phyloP scores from a whole-genome alignment of 441 rosid species.

The Eutrema salsugineum region DNA sequence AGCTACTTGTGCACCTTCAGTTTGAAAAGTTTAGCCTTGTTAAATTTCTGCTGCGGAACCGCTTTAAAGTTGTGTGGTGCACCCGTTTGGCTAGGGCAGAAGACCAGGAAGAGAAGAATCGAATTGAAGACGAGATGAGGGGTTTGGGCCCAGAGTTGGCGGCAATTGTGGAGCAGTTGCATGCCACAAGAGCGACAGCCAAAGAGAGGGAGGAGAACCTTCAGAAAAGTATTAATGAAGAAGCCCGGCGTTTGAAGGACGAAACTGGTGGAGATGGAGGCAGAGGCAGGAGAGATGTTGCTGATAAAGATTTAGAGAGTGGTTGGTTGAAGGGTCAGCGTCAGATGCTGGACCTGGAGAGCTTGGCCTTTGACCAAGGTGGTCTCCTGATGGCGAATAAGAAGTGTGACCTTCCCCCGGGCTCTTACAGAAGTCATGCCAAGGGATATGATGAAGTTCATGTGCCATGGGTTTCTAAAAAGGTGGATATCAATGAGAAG shows the following conservation, averaged over 20 bases:
- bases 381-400: slow-evolving; percentile 88
- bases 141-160: slow-evolving; percentile 62
- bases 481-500: slow-evolving; percentile 58
- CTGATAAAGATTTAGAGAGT: slow-evolving; percentile 69
- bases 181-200: slow-evolving; percentile 87
- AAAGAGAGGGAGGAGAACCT: slow-evolving; percentile 91
- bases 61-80: slow-evolving; percentile 91
- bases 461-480: slow-evolving; percentile 71
- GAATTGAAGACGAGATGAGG: slow-evolving; percentile 85
- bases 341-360: slow-evolving; percentile 83
- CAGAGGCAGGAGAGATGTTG: slow-evolving; percentile 52
- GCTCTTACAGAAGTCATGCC: slow-evolving; percentile 55
- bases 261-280: slow-evolving; percentile 69
- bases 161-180: slow-evolving; percentile 86
- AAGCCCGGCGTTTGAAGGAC: slow-evolving; percentile 87
- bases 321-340: slow-evolving; percentile 83
- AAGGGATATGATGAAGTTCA: slow-evolving; percentile 94
- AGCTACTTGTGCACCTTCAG: slow-evolving; percentile 58
- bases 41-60: slow-evolving; percentile 61
- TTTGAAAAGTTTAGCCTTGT: slow-evolving; percentile 72
- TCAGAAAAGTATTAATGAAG: slow-evolving; percentile 93
- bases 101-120: slow-evolving; percentile 76
- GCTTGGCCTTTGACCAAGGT: slow-evolving; percentile 81
- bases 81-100: slow-evolving; percentile 93
- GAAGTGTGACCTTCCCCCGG: slow-evolving; percentile 73